Percentiles rank a stretch among this genome's conserved stretches.
These are phyloP conservation scores for Metarhizium album DNA, from an alignment of 2,329 filamentous ascomycete species.

Conservation along the genomic window DNA sequence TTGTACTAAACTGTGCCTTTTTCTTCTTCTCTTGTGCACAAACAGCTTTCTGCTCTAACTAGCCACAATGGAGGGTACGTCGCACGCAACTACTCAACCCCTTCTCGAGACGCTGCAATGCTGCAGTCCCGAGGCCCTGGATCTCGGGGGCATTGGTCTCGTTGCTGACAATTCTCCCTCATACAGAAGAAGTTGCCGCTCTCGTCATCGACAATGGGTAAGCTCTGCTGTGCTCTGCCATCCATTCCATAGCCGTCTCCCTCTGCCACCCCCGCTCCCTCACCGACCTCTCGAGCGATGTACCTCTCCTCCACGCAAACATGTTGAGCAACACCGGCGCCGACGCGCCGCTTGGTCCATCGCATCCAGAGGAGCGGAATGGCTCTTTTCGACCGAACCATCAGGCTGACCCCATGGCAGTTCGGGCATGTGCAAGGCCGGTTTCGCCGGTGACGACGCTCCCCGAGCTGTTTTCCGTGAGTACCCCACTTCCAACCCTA, in stretches of 20 bases:
- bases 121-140: neutral
- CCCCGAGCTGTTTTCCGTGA: constrained; percentile 99
- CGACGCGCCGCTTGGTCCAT: neutral
- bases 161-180: constrained; percentile 32
- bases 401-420: constrained; percentile 43
- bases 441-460: constrained; percentile 99
- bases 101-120: neutral
- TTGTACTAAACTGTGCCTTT: constrained; percentile 6
- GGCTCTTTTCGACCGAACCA: neutral
- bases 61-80: constrained; percentile 47
- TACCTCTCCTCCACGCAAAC: constrained; percentile 2
- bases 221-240: constrained; percentile 34
- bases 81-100: constrained; percentile 8
- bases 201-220: constrained; percentile 99
- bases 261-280: constrained; percentile 17
- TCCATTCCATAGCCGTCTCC: neutral
- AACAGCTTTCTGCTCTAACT: constrained; percentile 29
- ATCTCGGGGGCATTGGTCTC: constrained; percentile 5
- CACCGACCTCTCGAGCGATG: constrained; percentile 21
- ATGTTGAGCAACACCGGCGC: neutral
- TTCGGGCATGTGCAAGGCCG: constrained; percentile 99
- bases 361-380: neutral
- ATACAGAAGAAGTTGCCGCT: constrained; percentile 97
- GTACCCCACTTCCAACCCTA: constrained; percentile 30
- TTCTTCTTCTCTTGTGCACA: constrained; percentile 11